Evolutionary conservation across 345 rosid genomes (phyloP).

Genomic region (Excoecaria cochinchinensis): DNA sequence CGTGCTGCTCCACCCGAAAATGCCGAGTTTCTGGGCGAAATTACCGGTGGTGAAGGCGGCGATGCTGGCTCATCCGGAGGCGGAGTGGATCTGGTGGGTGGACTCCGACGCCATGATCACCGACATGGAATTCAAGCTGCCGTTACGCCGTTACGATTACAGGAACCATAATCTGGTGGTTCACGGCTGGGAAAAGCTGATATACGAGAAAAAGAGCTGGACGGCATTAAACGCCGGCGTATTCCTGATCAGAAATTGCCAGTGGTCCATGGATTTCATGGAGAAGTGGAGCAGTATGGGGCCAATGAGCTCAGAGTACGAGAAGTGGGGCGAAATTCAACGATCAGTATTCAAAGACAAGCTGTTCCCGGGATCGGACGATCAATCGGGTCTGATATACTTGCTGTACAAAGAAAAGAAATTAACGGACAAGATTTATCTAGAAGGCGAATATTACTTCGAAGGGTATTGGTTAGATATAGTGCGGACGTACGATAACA

Average conservation of each 20-base stretch:
- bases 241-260: conserved; percentile 82
- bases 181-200: conserved; percentile 78
- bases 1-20: conserved; percentile 70
- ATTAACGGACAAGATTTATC: conserved; percentile 58
- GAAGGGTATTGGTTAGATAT: conserved; percentile 79
- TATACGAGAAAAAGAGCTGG: conserved; percentile 71
- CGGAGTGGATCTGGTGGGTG: conserved; percentile 99
- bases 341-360: conserved; percentile 76
- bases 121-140: conserved; percentile 89
- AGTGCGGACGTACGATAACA: conserved; percentile 47
- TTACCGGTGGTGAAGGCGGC: conserved; percentile 70
- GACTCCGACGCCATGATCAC: conserved; percentile 93
- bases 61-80: conserved; percentile 97
- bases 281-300: conserved; percentile 76
- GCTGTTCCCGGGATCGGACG: conserved; percentile 80
- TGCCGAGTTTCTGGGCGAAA: conserved; percentile 83
- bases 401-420: conserved; percentile 45
- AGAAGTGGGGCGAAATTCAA: conserved; percentile 70
- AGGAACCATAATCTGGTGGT: conserved; percentile 70
- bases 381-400: conserved; percentile 80
- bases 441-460: conserved; percentile 71
- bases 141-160: conserved; percentile 52
- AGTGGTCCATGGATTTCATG: conserved; percentile 95
- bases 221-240: conserved; percentile 87
- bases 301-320: conserved; percentile 54